Evolutionary conservation across 352 stramenopile species (phyloP).

Genomic region (Phytophthora pisi): DNA sequence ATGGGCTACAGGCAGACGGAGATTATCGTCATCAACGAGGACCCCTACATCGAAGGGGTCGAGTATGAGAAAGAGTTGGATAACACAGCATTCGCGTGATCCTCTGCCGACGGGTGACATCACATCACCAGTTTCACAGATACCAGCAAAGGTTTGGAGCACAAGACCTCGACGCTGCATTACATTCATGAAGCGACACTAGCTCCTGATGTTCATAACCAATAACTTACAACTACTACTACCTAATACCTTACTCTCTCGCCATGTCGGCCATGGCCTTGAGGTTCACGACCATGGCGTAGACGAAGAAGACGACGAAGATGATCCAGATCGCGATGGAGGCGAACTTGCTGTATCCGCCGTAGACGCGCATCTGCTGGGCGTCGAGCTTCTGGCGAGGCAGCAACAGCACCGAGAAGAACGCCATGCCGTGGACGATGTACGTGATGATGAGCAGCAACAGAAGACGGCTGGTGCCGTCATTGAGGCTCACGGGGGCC

Average conservation of each 20-base stretch:
- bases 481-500: conserved; percentile 30
- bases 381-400: conserved; percentile 67
- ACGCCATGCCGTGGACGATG: conserved; percentile 55
- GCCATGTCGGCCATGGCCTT: conserved; percentile 47
- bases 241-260: conserved; percentile 18
- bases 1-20: conserved; percentile 22
- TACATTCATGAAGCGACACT: background rate
- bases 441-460: conserved; percentile 61
- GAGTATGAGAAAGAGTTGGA: conserved; percentile 30
- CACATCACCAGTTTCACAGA: background rate
- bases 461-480: conserved; percentile 36
- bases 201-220: conserved; percentile 15
- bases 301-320: conserved; percentile 65
- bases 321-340: conserved; percentile 59
- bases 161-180: background rate
- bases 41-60: conserved; percentile 27
- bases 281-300: conserved; percentile 58
- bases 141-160: background rate
- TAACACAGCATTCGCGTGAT: background rate
- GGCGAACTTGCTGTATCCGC: conserved; percentile 61
- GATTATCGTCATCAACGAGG: conserved; percentile 25
- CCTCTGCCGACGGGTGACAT: background rate
- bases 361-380: conserved; percentile 69
- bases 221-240: conserved; percentile 33
- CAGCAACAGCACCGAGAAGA: conserved; percentile 60